Evolutionary conservation across 352 stramenopile species (phyloP).

Genomic region (Pythium dissimile): DNA sequence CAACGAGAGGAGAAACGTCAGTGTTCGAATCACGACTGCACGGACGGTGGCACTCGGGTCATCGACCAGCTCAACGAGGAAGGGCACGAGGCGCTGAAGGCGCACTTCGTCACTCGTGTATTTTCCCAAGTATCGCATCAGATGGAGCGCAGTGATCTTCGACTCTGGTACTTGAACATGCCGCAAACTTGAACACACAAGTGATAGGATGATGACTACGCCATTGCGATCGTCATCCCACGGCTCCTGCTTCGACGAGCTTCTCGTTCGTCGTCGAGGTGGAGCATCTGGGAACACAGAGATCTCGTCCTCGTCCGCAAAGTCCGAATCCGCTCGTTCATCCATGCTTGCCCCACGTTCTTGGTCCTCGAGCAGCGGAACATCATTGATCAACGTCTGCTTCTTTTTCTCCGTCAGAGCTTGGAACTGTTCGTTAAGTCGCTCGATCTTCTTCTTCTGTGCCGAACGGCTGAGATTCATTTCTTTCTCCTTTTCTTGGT

Average conservation of each 20-base stretch:
- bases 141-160: slow-evolving; percentile 89
- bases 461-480: slow-evolving; percentile 69
- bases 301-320: slow-evolving; percentile 23
- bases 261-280: slow-evolving; percentile 1
- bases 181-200: slow-evolving; percentile 81
- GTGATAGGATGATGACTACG: slow-evolving; percentile 82
- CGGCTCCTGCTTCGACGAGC: slow-evolving; percentile 10
- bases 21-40: slow-evolving; percentile 84
- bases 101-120: slow-evolving; percentile 92
- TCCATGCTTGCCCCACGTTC: slow-evolving; percentile 24
- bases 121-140: slow-evolving; percentile 87
- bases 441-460: slow-evolving; percentile 85
- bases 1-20: slow-evolving; percentile 87
- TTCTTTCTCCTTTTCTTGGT: slow-evolving; percentile 59
- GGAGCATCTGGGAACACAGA: slow-evolving; percentile 4
- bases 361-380: slow-evolving; percentile 22
- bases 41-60: slow-evolving; percentile 90
- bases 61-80: slow-evolving; percentile 91
- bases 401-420: slow-evolving; percentile 78
- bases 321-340: slow-evolving; percentile 21
- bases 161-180: slow-evolving; percentile 83
- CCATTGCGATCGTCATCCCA: slow-evolving; percentile 62
- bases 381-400: slow-evolving; percentile 57
- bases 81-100: slow-evolving; percentile 93
- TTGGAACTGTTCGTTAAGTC: slow-evolving; percentile 78